Percentiles rank a stretch among this genome's conserved stretches.
Evolutionary conservation across 371 early-diverging fungal genomes (phyloP).

Genomic region (Mortierella sp.): DNA sequence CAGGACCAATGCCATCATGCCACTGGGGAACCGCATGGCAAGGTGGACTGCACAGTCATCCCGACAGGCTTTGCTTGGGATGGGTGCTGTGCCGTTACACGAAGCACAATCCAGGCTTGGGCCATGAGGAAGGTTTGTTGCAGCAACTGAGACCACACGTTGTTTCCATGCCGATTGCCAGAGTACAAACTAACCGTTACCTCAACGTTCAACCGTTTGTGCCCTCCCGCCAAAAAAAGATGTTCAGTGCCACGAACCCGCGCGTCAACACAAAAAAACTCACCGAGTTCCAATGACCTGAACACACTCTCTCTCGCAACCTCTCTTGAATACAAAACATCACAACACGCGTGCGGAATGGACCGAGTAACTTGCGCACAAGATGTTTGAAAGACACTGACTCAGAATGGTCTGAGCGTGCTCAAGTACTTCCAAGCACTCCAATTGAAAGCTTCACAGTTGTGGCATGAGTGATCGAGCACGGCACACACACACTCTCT

Average conservation of each 20-base stretch:
- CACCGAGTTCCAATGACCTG: not conserved
- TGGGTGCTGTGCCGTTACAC: conserved; percentile 6
- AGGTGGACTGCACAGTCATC: not conserved
- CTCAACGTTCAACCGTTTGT: too few relatives aligned
- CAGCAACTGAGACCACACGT: not conserved
- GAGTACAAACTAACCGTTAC: too few relatives aligned
- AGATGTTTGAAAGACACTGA: too few relatives aligned
- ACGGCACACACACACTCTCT: too few relatives aligned
- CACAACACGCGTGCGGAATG: too few relatives aligned
- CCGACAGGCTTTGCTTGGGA: not conserved
- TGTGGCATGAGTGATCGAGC: too few relatives aligned
- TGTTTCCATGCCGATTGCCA: conserved; percentile 2
- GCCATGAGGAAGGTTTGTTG: not conserved
- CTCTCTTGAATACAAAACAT: too few relatives aligned
- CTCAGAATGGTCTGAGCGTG: too few relatives aligned
- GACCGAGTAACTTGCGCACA: too few relatives aligned
- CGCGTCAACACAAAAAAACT: not conserved
- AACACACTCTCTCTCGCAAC: too few relatives aligned
- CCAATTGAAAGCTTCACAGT: too few relatives aligned
- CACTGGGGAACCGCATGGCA: not conserved
- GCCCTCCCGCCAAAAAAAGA: conserved; percentile 1
- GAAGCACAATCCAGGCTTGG: conserved; percentile 1
- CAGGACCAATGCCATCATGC: not conserved
- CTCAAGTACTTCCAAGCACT: too few relatives aligned
- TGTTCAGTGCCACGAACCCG: not conserved